Evolutionary conservation across 1,284 basidiomycete genomes (phyloP).

Genomic region (Puccinia novopanici): DNA sequence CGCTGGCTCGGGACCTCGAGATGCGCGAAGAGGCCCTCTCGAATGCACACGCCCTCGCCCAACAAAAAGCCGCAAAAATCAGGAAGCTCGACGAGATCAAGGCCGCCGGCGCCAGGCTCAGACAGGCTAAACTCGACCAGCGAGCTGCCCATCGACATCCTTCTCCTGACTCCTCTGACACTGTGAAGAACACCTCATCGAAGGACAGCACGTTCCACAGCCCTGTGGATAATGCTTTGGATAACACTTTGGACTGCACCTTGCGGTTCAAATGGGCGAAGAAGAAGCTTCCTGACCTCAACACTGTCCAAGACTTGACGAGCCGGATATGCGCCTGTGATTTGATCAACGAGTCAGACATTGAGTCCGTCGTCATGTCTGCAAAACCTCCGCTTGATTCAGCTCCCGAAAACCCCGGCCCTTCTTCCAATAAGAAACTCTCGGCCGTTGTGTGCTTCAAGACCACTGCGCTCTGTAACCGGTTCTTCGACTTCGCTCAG

Average conservation of each 20-base stretch:
- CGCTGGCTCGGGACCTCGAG: constrained; percentile 14
- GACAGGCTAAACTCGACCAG: constrained; percentile 34
- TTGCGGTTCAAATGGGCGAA: constrained; percentile 41
- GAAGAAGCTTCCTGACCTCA: constrained; percentile 27
- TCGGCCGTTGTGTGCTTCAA: constrained; percentile 38
- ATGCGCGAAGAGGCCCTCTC: constrained; percentile 25
- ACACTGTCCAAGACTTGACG: constrained; percentile 16
- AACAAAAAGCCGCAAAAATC: constrained; percentile 16
- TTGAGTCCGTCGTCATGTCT: constrained; percentile 42
- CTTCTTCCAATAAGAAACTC: constrained; percentile 7
- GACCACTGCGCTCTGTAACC: constrained; percentile 14
- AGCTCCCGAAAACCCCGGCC: neutral
- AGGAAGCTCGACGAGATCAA: constrained; percentile 45
- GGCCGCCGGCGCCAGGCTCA: constrained; percentile 21
- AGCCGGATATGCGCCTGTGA: constrained; percentile 3
- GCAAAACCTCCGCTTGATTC: constrained; percentile 11
- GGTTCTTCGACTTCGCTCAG: constrained; percentile 29
- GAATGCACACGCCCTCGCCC: constrained; percentile 8
- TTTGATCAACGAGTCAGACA: constrained; percentile 22
- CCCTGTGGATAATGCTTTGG: no score
- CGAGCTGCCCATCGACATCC: no score
- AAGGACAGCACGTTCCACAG: no score
- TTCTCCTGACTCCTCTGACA: no score
- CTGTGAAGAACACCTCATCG: neutral
- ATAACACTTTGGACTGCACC: constrained; percentile 6